These are phyloP conservation scores for Cordyceps pruinosa DNA, from an alignment of 2,329 filamentous ascomycete genomes.

Conservation along the genomic window DNA sequence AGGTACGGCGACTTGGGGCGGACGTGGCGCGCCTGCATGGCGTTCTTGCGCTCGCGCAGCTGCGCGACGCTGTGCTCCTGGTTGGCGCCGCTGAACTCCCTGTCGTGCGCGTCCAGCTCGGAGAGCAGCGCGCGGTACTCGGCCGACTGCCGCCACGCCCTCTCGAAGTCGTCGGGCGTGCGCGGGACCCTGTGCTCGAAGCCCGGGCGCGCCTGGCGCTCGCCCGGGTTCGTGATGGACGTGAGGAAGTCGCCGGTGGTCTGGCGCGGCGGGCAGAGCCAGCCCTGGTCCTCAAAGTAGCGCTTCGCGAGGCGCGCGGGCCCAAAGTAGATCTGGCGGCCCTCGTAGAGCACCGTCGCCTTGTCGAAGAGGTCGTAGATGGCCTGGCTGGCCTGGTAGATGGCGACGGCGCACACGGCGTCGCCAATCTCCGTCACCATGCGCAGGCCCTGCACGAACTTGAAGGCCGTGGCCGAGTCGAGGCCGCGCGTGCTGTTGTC, in stretches of 20 bases:
- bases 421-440: slow-evolving; percentile 57
- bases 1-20: slow-evolving; percentile 50
- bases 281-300: slow-evolving; percentile 65
- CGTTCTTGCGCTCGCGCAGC: slow-evolving; percentile 41
- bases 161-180: slow-evolving; percentile 63
- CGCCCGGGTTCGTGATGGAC: slow-evolving; percentile 57
- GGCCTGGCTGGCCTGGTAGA: slow-evolving; percentile 65
- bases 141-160: slow-evolving; percentile 37
- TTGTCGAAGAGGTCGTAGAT: slow-evolving; percentile 73
- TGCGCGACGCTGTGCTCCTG: slow-evolving; percentile 31
- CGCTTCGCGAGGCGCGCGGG: slow-evolving; percentile 49
- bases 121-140: slow-evolving; percentile 35
- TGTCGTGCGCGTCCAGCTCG: slow-evolving; percentile 46
- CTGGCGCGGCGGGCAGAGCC: slow-evolving; percentile 58
- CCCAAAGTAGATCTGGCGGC: slow-evolving; percentile 71
- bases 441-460: slow-evolving; percentile 63
- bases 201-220: slow-evolving; percentile 49
- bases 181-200: slow-evolving; percentile 57
- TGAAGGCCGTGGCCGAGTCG: slow-evolving; percentile 65
- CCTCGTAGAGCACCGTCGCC: slow-evolving; percentile 66
- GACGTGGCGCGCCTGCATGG: slow-evolving; percentile 45
- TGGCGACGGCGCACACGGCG: slow-evolving; percentile 57
- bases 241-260: slow-evolving; percentile 66
- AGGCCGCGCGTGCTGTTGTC: slow-evolving; percentile 69
- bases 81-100: slow-evolving; percentile 36